These are phyloP conservation scores for Rhodotorula sphaerocarpa DNA, from an alignment of 768 basidiomycete species.

Conservation along the genomic window DNA sequence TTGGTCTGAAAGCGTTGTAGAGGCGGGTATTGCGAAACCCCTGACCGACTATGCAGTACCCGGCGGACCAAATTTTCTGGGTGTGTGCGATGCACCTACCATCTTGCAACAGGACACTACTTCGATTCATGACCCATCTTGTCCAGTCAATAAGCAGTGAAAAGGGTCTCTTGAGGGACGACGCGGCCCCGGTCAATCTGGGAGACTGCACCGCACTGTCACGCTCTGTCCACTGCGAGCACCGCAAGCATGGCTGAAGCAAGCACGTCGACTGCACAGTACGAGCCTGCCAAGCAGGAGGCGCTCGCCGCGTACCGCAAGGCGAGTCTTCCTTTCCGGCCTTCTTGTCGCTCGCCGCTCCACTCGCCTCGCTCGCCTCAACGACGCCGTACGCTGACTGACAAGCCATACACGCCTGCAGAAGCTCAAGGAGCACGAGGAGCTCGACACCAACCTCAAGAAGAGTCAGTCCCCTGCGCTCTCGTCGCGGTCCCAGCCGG, in stretches of 20 bases:
- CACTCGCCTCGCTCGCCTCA: not conserved
- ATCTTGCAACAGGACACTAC: too few relatives aligned
- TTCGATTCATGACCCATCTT: too few relatives aligned
- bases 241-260: conserved; percentile 14
- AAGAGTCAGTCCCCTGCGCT: conserved; percentile 55
- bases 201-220: not conserved
- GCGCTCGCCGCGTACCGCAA: conserved; percentile 45
- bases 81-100: too few relatives aligned
- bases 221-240: not conserved
- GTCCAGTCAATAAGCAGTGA: too few relatives aligned
- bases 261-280: conserved; percentile 8
- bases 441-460: conserved; percentile 77
- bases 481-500: not conserved
- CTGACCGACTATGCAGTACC: too few relatives aligned
- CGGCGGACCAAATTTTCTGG: too few relatives aligned
- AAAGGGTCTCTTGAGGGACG: too few relatives aligned
- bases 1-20: too few relatives aligned
- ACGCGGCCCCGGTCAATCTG: too few relatives aligned
- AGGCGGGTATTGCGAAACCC: too few relatives aligned
- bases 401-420: conserved; percentile 42
- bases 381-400: too few relatives aligned
- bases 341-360: not conserved
- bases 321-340: conserved; percentile 35
- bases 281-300: conserved; percentile 38
- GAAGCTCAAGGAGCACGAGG: conserved; percentile 93